Evolutionary conservation across 2,329 filamentous ascomycete genomes (phyloP).

Genomic region (Ophiostoma ips): DNA sequence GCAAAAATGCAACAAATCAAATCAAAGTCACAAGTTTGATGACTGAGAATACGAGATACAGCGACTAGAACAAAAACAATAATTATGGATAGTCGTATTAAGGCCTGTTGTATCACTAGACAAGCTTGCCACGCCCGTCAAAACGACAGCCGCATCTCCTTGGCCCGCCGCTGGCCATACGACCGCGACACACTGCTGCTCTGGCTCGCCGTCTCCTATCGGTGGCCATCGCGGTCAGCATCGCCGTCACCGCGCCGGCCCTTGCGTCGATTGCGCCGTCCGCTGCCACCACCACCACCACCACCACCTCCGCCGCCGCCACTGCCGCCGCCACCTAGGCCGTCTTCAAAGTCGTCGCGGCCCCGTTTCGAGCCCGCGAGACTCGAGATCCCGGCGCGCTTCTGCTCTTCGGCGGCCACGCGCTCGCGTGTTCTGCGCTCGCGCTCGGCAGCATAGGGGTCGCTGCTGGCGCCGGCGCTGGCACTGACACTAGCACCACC

Average conservation of each 20-base stretch:
- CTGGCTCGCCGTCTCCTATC: not conserved
- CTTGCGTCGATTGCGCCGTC: constrained; percentile 29
- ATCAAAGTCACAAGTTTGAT: no score
- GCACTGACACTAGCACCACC: no score
- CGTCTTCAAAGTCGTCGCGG: constrained; percentile 34
- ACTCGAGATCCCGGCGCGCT: constrained; percentile 36
- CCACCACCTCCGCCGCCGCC: constrained; percentile 34
- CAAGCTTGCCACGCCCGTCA: not conserved
- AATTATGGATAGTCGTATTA: no score
- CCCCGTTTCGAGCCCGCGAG: constrained; percentile 35
- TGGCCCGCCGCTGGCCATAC: not conserved
- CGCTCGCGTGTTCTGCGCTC: constrained; percentile 53
- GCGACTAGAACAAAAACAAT: no score
- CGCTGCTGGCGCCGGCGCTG: constrained; percentile 21
- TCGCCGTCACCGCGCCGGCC: constrained; percentile 14
- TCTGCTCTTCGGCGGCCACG: constrained; percentile 52
- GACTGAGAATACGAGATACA: no score
- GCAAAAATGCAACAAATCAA: no score
- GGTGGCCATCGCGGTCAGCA: constrained; percentile 27
- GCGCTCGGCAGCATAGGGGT: constrained; percentile 56
- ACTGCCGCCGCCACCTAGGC: constrained; percentile 21
- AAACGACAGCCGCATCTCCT: not conserved
- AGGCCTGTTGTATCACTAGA: no score
- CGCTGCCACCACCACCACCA: constrained; percentile 12
- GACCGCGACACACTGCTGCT: no score